Percentiles rank a stretch among this genome's conserved stretches.
Conservation (phyloP, 805 yeast species). For the Teunomyces tritomae region DNA sequence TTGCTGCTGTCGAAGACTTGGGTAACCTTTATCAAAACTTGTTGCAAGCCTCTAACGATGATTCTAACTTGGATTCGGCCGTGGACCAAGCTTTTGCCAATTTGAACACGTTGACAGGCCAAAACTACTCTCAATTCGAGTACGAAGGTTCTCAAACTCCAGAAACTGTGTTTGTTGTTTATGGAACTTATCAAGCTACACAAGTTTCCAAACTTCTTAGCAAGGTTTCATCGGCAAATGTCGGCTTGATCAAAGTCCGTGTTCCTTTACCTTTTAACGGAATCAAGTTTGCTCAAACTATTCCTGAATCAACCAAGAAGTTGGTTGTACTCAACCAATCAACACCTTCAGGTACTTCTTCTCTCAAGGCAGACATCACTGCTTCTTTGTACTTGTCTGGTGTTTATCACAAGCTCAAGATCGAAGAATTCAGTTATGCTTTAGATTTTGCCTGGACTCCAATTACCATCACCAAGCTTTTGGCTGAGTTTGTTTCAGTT, state of each 20-base stretch:
- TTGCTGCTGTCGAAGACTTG: constrained; percentile 43
- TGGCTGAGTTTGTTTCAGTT: constrained; percentile 40
- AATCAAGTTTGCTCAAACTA: constrained; percentile 51
- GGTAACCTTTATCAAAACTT: constrained; percentile 39
- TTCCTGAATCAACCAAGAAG: constrained; percentile 58
- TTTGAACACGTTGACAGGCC: constrained; percentile 54
- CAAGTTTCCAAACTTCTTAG: constrained; percentile 47
- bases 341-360: constrained; percentile 33
- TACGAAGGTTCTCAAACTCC: constrained; percentile 64
- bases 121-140: constrained; percentile 60
- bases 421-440: constrained; percentile 53
- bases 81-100: constrained; percentile 46
- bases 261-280: constrained; percentile 79
- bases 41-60: constrained; percentile 20
- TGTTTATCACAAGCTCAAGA: constrained; percentile 31
- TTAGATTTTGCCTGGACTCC: constrained; percentile 57
- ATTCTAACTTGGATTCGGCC: constrained; percentile 30
- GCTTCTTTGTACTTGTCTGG: constrained; percentile 63
- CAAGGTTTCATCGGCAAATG: constrained; percentile 28
- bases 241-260: constrained; percentile 70
- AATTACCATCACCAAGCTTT: constrained; percentile 47
- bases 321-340: constrained; percentile 68
- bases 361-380: constrained; percentile 67
- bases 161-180: constrained; percentile 74
- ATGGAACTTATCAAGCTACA: constrained; percentile 68